Conservation (phyloP, 164 flowering plant genomes). For the Vitis rupestris region DNA sequence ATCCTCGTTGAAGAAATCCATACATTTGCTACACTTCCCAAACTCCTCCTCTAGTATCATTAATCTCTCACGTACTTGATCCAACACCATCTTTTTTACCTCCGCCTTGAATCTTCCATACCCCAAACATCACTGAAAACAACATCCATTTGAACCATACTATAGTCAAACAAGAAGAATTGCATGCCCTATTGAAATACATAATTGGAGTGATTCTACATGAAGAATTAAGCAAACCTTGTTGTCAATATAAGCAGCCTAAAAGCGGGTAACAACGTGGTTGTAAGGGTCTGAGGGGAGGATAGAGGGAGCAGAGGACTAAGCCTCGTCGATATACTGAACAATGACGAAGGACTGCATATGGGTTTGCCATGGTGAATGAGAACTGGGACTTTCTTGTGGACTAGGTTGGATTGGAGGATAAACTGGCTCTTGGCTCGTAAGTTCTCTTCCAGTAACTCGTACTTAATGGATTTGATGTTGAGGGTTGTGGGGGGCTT, state of each 20-base stretch:
- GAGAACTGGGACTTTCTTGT: constrained; percentile 47
- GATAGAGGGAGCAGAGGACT: constrained; percentile 51
- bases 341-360: constrained; percentile 60
- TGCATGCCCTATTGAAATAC: no score
- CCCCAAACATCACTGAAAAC: constrained; percentile 28
- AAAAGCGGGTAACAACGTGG: constrained; percentile 64
- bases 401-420: constrained; percentile 57
- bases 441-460: constrained; percentile 34
- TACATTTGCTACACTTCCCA: constrained; percentile 46
- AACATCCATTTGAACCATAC: neutral
- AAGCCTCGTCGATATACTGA: constrained; percentile 64
- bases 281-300: constrained; percentile 66
- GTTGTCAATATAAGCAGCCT: constrained; percentile 65
- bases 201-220: neutral
- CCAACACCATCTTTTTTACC: constrained; percentile 26
- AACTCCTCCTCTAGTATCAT: constrained; percentile 49
- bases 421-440: constrained; percentile 52
- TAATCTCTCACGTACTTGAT: constrained; percentile 28
- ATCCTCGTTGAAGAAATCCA: constrained; percentile 60
- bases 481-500: constrained; percentile 35
- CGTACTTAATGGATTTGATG: constrained; percentile 47
- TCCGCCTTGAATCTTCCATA: constrained; percentile 28
- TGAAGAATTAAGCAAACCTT: constrained; percentile 31
- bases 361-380: constrained; percentile 50
- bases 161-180: no score